These are phyloP conservation scores for Pulveroboletus frians DNA, from an alignment of 768 basidiomycete genomes.

Conservation along the genomic window DNA sequence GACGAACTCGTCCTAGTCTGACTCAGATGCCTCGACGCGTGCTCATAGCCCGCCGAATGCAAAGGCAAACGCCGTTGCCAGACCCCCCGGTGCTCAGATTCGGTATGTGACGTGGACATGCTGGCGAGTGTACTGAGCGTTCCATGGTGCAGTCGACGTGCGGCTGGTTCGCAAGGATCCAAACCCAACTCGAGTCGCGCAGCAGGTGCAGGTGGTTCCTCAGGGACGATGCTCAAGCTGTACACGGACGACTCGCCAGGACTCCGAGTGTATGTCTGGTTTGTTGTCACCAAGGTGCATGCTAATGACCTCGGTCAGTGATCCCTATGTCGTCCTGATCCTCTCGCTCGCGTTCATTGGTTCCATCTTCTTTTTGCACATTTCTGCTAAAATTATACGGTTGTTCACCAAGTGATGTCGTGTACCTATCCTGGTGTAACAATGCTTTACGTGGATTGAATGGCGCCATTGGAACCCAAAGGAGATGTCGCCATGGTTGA, in stretches of 20 bases:
- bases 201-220: constrained; percentile 93
- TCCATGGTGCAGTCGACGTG: constrained; percentile 54
- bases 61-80: constrained; percentile 49
- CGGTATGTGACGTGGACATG: constrained; percentile 46
- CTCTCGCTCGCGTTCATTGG: constrained; percentile 95
- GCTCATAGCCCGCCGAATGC: constrained; percentile 37
- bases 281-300: neutral
- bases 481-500: too few species aligned
- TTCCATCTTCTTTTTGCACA: constrained; percentile 98
- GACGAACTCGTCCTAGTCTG: constrained; percentile 46
- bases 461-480: neutral
- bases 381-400: constrained; percentile 90
- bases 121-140: neutral
- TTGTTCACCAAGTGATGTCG: constrained; percentile 71
- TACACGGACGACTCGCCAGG: constrained; percentile 99
- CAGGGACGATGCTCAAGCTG: constrained; percentile 97
- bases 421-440: constrained; percentile 4
- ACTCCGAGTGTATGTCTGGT: constrained; percentile 86
- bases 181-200: constrained; percentile 85
- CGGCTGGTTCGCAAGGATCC: constrained; percentile 56
- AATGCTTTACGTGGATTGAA: neutral
- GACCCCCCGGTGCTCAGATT: constrained; percentile 77
- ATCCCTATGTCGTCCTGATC: constrained; percentile 95
- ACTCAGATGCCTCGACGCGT: constrained; percentile 64
- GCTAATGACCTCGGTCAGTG: constrained; percentile 42